Percentiles rank a stretch among this genome's conserved stretches.
Evolutionary conservation across 2,329 filamentous ascomycete genomes (phyloP).

Genomic region (Neopestalotiopsis sp.): DNA sequence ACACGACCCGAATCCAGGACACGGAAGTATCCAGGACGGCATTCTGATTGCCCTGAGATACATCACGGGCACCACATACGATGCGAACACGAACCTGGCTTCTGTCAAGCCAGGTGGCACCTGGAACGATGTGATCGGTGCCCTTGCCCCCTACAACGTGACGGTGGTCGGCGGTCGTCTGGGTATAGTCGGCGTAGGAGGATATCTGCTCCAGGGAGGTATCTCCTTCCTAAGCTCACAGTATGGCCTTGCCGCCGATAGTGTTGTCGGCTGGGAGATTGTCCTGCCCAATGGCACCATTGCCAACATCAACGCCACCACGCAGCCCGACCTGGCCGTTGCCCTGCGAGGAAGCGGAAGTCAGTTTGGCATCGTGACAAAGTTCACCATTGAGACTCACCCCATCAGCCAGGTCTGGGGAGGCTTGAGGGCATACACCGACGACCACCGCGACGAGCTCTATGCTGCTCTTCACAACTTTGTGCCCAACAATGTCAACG

Average conservation of each 20-base stretch:
- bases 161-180: slow-evolving; percentile 38
- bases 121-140: slow-evolving; percentile 43
- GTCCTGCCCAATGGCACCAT: slow-evolving; percentile 31
- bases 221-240: slow-evolving; percentile 35
- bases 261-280: slow-evolving; percentile 33
- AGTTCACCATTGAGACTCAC: slow-evolving; percentile 35
- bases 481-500: slow-evolving; percentile 27
- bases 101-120: slow-evolving; percentile 43
- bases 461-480: slow-evolving; percentile 38
- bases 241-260: slow-evolving; percentile 33
- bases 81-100: slow-evolving; percentile 37
- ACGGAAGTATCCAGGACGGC: slow-evolving; percentile 39
- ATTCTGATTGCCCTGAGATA: slow-evolving; percentile 41
- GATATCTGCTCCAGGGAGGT: slow-evolving; percentile 33
- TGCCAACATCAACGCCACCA: slow-evolving; percentile 29
- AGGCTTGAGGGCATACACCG: slow-evolving; percentile 37
- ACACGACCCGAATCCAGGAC: slow-evolving; percentile 42
- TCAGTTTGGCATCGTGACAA: slow-evolving; percentile 39
- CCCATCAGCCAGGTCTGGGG: slow-evolving; percentile 42
- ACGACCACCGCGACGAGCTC: slow-evolving; percentile 30
- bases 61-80: slow-evolving; percentile 39
- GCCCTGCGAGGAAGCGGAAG: slow-evolving; percentile 35
- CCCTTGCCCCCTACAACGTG: slow-evolving; percentile 38
- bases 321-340: slow-evolving; percentile 28
- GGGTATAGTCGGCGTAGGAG: slow-evolving; percentile 34